A percentile compares a stretch with the other conserved stretches of the same genome.
Evolutionary conservation across 495 filamentous ascomycete genomes (phyloP).

Genomic region (Friedmanniomyces simplex): DNA sequence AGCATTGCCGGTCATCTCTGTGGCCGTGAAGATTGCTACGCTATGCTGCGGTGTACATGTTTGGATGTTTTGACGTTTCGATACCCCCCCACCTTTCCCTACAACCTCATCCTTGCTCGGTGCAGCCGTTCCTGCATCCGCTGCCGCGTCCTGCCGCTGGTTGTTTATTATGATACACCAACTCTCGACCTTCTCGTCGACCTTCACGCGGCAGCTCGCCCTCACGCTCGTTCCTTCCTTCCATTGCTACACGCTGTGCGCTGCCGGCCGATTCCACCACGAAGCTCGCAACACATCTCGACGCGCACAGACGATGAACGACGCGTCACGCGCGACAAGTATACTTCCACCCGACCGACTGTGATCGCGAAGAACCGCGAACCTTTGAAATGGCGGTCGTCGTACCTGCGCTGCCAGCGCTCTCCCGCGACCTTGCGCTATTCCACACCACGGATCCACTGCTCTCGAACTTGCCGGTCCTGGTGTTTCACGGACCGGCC

Average conservation of each 20-base stretch:
- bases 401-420: constrained; percentile 47
- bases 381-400: constrained; percentile 53
- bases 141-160: background rate
- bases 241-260: background rate
- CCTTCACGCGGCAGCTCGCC: constrained; percentile 1
- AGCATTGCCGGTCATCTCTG: background rate
- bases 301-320: background rate
- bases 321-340: background rate
- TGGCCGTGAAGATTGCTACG: too few relatives aligned
- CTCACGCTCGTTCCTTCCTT: constrained; percentile 1
- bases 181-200: background rate
- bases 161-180: background rate
- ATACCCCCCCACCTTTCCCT: background rate
- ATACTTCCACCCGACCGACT: background rate
- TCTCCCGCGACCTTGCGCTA: constrained; percentile 67
- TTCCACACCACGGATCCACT: constrained; percentile 72
- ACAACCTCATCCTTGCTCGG: too few relatives aligned
- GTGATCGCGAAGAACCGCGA: background rate
- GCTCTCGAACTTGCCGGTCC: constrained; percentile 58
- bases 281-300: background rate
- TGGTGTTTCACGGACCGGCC: constrained; percentile 79
- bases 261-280: background rate
- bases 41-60: too few relatives aligned
- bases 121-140: background rate
- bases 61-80: too few relatives aligned